Percentiles rank a stretch among this genome's conserved stretches.
Conservation (phyloP, 495 filamentous ascomycete genomes). For the Recurvomyces mirabilis region DNA sequence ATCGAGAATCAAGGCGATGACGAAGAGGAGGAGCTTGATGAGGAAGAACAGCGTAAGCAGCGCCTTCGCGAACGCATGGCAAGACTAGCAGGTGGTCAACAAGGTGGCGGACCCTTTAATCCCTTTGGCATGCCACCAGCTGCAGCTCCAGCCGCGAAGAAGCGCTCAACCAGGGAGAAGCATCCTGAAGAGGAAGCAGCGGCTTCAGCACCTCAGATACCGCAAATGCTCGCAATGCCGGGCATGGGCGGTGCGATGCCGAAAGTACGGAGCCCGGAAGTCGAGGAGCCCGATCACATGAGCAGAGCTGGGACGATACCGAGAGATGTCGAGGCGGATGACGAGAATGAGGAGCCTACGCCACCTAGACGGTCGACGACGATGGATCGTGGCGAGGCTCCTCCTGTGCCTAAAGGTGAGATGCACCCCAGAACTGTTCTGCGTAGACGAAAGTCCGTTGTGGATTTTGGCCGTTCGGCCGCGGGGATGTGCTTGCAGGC, state of each 20-base stretch:
- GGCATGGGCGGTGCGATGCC: conserved; percentile 56
- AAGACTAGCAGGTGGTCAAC: conserved; percentile 93
- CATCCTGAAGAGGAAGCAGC: conserved; percentile 34
- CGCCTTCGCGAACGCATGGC: conserved; percentile 92
- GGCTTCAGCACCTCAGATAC: conserved; percentile 42
- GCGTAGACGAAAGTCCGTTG: background rate
- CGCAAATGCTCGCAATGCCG: conserved; percentile 49
- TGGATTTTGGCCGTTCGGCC: background rate
- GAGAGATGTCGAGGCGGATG: conserved; percentile 19
- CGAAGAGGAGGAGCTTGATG: conserved; percentile 84
- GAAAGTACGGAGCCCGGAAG: conserved; percentile 26
- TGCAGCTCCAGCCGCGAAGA: conserved; percentile 54
- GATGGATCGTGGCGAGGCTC: conserved; percentile 27
- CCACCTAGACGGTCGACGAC: conserved; percentile 38
- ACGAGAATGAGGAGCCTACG: conserved; percentile 21
- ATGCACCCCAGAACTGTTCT: conserved; percentile 2
- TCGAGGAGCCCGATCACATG: conserved; percentile 12
- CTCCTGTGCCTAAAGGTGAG: conserved; percentile 45
- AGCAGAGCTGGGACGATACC: background rate
- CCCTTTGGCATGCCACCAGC: conserved; percentile 65
- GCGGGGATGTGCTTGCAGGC: background rate
- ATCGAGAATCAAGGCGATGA: conserved; percentile 55
- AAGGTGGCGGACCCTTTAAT: conserved; percentile 49
- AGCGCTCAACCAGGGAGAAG: conserved; percentile 30
- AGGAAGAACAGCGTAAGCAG: conserved; percentile 73